Percentiles rank a stretch among this genome's conserved stretches.
phyloP scores from a whole-genome alignment of 495 filamentous ascomycete genomes.

The Xylaria intraflava region DNA sequence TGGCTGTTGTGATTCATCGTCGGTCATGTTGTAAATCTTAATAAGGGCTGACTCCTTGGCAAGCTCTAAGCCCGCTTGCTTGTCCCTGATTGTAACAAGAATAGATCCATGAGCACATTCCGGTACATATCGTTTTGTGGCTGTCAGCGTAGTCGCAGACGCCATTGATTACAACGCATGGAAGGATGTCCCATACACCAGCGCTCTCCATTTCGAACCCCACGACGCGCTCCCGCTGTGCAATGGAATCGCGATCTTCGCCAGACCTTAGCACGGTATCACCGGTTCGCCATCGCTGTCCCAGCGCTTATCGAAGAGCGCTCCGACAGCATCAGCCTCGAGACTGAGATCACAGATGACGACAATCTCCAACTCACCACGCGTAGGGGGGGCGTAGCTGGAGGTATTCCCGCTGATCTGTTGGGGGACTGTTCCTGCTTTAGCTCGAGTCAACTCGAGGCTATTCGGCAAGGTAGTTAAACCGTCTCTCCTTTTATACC shows the following conservation, averaged over 20 bases:
- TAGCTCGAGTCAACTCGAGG: too few relatives aligned
- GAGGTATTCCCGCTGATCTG: too few relatives aligned
- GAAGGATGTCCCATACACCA: conserved; percentile 29
- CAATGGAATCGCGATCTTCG: conserved; percentile 17
- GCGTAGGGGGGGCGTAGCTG: too few relatives aligned
- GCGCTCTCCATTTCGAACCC: conserved; percentile 31
- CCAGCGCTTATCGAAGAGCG: conserved; percentile 8
- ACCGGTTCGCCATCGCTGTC: neutral
- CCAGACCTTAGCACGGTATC: conserved; percentile 30
- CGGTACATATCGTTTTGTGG: conserved; percentile 26
- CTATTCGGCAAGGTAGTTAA: too few relatives aligned
- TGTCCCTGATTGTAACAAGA: too few relatives aligned
- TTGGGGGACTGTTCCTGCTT: too few relatives aligned
- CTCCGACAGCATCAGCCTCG: conserved; percentile 26
- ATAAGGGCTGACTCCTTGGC: too few relatives aligned
- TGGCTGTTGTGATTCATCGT: too few relatives aligned
- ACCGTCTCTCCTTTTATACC: too few relatives aligned
- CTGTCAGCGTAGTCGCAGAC: conserved; percentile 39
- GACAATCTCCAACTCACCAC: conserved; percentile 29
- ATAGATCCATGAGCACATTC: too few relatives aligned
- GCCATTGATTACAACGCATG: conserved; percentile 28
- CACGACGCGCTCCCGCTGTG: neutral
- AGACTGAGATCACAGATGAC: conserved; percentile 32
- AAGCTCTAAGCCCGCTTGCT: too few relatives aligned
- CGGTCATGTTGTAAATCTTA: too few relatives aligned